Conservation (phyloP, 2,329 filamentous ascomycete species). For the Calonectria pteridis region DNA sequence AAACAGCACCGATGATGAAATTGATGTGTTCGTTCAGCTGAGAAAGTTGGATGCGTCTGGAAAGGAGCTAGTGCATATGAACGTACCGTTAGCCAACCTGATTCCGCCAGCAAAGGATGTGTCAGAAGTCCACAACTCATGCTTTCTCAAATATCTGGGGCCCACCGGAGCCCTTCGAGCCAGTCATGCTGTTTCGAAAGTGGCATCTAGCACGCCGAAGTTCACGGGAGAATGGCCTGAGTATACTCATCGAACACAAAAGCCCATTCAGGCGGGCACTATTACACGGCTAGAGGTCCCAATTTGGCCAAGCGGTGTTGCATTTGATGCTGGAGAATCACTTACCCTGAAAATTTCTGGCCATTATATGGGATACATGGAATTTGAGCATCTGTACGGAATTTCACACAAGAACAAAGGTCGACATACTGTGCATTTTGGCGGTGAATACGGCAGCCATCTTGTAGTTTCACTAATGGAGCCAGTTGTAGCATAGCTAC, state of each 20-base stretch:
- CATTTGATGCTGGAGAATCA: not conserved
- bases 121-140: not conserved
- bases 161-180: slow-evolving; percentile 4
- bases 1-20: not conserved
- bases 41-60: not conserved
- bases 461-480: slow-evolving; percentile 1
- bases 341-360: not conserved
- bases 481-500: not conserved
- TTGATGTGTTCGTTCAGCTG: slow-evolving; percentile 8
- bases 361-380: slow-evolving; percentile 8
- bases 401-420: slow-evolving; percentile 2
- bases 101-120: not conserved
- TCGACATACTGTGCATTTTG: slow-evolving; percentile 3
- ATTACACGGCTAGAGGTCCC: not conserved
- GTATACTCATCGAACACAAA: not conserved
- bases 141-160: slow-evolving; percentile 2
- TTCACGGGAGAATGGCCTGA: slow-evolving; percentile 4
- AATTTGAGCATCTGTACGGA: not conserved
- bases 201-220: not conserved
- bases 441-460: not conserved
- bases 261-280: not conserved
- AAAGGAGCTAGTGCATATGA: slow-evolving; percentile 1
- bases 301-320: slow-evolving; percentile 2
- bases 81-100: not conserved
- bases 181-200: not conserved